These are phyloP conservation scores for Penicillium lagena DNA, from an alignment of 495 filamentous ascomycete genomes.

Conservation along the genomic window DNA sequence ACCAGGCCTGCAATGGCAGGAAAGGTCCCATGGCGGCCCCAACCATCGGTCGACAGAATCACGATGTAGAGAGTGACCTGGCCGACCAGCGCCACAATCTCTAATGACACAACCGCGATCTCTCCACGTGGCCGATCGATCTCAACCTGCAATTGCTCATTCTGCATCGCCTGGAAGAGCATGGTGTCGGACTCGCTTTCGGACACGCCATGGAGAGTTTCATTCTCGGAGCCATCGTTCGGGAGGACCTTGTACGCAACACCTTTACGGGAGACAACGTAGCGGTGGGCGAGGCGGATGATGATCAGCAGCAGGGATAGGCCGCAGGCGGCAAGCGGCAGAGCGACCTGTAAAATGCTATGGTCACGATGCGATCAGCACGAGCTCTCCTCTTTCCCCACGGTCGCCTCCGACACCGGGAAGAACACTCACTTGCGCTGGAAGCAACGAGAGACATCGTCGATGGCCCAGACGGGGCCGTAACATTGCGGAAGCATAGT, in stretches of 20 bases:
- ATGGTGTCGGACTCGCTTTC: conserved; percentile 62
- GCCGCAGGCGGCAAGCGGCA: conserved; percentile 67
- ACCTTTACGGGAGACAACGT: conserved; percentile 30
- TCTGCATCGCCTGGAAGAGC: conserved; percentile 56
- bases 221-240: conserved; percentile 39
- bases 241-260: conserved; percentile 26
- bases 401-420: neutral
- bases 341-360: conserved; percentile 78
- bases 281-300: conserved; percentile 46
- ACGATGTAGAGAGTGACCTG: conserved; percentile 61
- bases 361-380: conserved; percentile 9
- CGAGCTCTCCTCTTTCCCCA: neutral
- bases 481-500: conserved; percentile 69
- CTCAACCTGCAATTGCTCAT: conserved; percentile 62
- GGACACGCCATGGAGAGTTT: conserved; percentile 38
- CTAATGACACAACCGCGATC: conserved; percentile 58
- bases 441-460: conserved; percentile 88
- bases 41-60: conserved; percentile 48
- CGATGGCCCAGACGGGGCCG: conserved; percentile 74
- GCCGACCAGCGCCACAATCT: conserved; percentile 67
- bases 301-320: conserved; percentile 64
- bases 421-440: conserved; percentile 62
- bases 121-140: conserved; percentile 73
- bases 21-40: conserved; percentile 48
- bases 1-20: conserved; percentile 59